Evolutionary conservation across 1,284 basidiomycete species (phyloP).

Genomic region (Microbotryomycetes sp.): DNA sequence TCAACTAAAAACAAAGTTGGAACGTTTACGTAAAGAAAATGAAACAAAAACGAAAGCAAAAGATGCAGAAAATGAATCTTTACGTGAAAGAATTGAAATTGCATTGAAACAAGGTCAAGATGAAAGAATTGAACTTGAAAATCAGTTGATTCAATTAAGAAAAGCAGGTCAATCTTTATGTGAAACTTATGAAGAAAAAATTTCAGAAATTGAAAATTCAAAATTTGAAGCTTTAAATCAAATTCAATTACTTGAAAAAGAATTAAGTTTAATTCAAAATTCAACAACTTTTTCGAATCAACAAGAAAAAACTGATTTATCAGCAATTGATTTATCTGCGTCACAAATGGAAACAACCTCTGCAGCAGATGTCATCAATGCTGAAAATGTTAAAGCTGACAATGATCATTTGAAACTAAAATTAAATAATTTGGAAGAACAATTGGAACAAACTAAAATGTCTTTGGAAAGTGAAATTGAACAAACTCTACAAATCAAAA

Average conservation of each 20-base stretch:
- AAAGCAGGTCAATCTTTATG: constrained; percentile 60
- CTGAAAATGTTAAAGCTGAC: constrained; percentile 76
- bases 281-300: too few relatives aligned
- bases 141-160: constrained; percentile 70
- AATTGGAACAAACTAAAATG: constrained; percentile 68
- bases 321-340: neutral
- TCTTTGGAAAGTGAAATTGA: constrained; percentile 66
- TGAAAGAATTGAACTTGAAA: constrained; percentile 40
- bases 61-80: constrained; percentile 35
- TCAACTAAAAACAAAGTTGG: constrained; percentile 25
- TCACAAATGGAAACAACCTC: constrained; percentile 26
- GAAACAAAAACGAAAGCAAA: constrained; percentile 34
- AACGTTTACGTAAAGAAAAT: constrained; percentile 27
- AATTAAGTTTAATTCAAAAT: too few relatives aligned
- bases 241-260: constrained; percentile 58
- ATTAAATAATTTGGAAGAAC: constrained; percentile 69
- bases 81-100: constrained; percentile 30
- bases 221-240: constrained; percentile 69
- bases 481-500: constrained; percentile 52
- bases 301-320: constrained; percentile 15
- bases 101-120: constrained; percentile 39
- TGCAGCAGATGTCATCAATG: constrained; percentile 76
- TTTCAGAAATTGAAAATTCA: constrained; percentile 61
- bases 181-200: constrained; percentile 80
- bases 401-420: constrained; percentile 75